These are phyloP conservation scores for Inga laurina DNA, from an alignment of 306 rosid genomes.

Conservation along the genomic window DNA sequence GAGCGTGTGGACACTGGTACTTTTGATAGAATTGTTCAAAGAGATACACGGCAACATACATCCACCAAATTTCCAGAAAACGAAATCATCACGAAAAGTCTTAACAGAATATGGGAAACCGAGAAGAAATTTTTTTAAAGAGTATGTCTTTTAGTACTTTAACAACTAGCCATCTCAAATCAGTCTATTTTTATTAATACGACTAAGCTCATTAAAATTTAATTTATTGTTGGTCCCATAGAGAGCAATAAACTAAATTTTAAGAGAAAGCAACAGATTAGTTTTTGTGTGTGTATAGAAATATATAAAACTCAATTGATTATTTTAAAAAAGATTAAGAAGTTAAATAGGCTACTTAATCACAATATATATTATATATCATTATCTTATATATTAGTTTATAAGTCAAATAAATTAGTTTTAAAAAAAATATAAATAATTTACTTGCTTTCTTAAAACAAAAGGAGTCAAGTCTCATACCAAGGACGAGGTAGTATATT, in stretches of 20 bases:
- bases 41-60: conserved; percentile 8
- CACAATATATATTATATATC: no score
- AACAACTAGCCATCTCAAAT: neutral
- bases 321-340: no score
- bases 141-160: neutral
- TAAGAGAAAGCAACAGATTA: neutral
- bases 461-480: no score
- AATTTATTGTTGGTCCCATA: neutral
- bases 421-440: no score
- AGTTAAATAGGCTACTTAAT: no score
- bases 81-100: conserved; percentile 8
- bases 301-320: no score
- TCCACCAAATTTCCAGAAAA: conserved; percentile 19
- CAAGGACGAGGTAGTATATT: no score
- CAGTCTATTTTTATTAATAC: neutral
- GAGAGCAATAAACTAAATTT: neutral
- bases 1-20: conserved; percentile 42
- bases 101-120: neutral
- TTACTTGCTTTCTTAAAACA: no score
- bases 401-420: no score
- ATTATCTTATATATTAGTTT: no score
- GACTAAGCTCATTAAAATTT: neutral
- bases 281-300: no score
- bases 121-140: neutral
- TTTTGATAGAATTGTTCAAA: conserved; percentile 36